These are phyloP conservation scores for Selaginella tamariscina DNA, from an alignment of 75 land plant genomes.

Conservation along the genomic window DNA sequence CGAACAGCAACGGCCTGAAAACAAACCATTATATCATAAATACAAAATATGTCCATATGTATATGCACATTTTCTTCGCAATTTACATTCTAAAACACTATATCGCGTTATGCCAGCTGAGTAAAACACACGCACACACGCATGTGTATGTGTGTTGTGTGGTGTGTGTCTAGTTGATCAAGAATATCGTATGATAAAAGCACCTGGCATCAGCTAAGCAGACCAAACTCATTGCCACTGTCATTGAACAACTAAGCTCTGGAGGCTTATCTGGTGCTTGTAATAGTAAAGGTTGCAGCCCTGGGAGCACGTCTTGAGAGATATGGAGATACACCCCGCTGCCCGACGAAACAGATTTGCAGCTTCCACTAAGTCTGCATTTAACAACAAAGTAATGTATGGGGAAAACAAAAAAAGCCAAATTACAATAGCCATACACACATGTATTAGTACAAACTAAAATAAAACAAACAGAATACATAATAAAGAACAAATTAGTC, in stretches of 20 bases:
- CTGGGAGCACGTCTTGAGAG: slow-evolving; percentile 41
- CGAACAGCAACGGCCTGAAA: slow-evolving; percentile 50
- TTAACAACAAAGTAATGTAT: not conserved
- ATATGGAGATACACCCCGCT: slow-evolving; percentile 50
- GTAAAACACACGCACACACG: too few relatives aligned
- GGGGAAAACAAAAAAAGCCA: not conserved
- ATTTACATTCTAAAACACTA: too few relatives aligned
- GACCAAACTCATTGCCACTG: slow-evolving; percentile 41
- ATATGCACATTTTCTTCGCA: too few relatives aligned
- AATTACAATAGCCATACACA: too few relatives aligned
- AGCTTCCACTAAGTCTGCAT: slow-evolving; percentile 49
- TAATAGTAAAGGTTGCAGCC: slow-evolving; percentile 19
- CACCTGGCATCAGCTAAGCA: slow-evolving; percentile 88
- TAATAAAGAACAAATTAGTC: not conserved
- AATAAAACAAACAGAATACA: too few relatives aligned
- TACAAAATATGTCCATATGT: not conserved
- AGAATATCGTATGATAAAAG: too few relatives aligned
- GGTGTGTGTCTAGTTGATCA: too few relatives aligned
- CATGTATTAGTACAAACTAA: too few relatives aligned
- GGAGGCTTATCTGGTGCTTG: slow-evolving; percentile 43
- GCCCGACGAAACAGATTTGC: slow-evolving; percentile 53
- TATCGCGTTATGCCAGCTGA: too few relatives aligned
- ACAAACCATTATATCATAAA: not conserved
- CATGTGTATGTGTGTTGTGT: too few relatives aligned
- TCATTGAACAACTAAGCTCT: slow-evolving; percentile 33